Base-by-base conservation (phyloP, 1,284 basidiomycete genomes). In the Schizophyllum commune region DNA sequence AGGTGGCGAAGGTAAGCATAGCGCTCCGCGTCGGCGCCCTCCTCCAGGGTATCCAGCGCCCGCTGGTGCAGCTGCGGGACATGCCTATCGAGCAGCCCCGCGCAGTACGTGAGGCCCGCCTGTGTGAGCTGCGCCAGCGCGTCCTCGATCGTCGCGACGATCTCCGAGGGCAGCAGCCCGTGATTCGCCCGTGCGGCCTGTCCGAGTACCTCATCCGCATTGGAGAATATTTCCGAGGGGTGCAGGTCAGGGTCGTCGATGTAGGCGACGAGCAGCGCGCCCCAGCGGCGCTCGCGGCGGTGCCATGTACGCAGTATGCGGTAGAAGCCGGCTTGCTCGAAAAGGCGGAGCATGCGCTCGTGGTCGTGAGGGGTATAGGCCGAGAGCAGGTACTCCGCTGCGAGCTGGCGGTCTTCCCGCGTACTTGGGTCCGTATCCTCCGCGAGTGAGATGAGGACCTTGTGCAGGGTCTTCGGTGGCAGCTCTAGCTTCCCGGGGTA, bases 371-470 rank as follows among this genome's bases (percentile, higher is more conserved):
- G 94, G 47, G 86, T 93, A 71, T 98, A 97, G 0, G 84, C 85
- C 0, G 96, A 98, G 4, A 99, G 80, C n/a, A 99, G 83, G 72
- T 89, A 98, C 74, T 99, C 97, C 2, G 89, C 88, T 0, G 96
- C 97, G 2, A 99, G 83, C 70, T 99, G 95, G 11, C 97, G 86
- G 72, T 99, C 97, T 70, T 97, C 94, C 32, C 88, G 82, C 0
- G 93, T 97, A 61, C 79, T 82, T 59, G 77, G 73, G 69, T 94
- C 90, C 0, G 80, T 73, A 68, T 95, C 92, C 32, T 80, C 75
- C 0, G 92, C 86, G 9, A 99, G 84, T 8, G 84, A 83, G 56
- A 91, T 79, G 47, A 99, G 83, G 65, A 98, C 86, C 53, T 77
- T 78, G 65, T 94, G 88, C 4, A 95, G 79, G 1, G 83, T 78